Evolutionary conservation across 2,329 filamentous ascomycete genomes (phyloP).

Genomic region (Coniella vitis): DNA sequence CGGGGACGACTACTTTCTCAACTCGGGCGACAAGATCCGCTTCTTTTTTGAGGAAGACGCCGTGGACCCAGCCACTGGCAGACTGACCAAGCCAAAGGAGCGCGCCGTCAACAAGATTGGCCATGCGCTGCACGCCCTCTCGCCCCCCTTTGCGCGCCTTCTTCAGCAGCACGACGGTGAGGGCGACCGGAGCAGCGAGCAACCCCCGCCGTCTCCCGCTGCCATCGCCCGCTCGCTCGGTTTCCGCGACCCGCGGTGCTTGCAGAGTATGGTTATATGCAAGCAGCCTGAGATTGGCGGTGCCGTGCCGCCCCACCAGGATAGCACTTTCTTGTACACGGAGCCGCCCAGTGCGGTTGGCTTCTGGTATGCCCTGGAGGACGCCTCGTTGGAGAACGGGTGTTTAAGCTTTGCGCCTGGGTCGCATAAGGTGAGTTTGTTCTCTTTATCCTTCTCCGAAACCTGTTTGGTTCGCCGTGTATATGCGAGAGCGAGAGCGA

Average conservation of each 20-base stretch:
- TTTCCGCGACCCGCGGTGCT: slow-evolving; percentile 65
- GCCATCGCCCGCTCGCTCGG: slow-evolving; percentile 65
- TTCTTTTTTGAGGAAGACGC: slow-evolving; percentile 98
- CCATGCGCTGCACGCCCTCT: slow-evolving; percentile 66
- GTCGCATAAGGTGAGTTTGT: slow-evolving; percentile 50
- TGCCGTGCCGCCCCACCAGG: slow-evolving; percentile 84
- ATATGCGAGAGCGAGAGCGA: too few relatives aligned
- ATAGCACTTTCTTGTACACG: slow-evolving; percentile 89
- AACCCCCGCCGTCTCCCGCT: slow-evolving; percentile 36
- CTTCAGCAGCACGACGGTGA: slow-evolving; percentile 40
- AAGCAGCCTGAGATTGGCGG: slow-evolving; percentile 96
- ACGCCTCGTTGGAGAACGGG: slow-evolving; percentile 79
- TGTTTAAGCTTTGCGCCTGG: slow-evolving; percentile 82
- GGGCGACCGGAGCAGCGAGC: slow-evolving; percentile 20
- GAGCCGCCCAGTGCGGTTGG: slow-evolving; percentile 82
- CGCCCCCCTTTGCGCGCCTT: slow-evolving; percentile 56
- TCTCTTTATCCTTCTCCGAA: too few relatives aligned
- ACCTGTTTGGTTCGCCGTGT: too few relatives aligned
- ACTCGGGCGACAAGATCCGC: slow-evolving; percentile 81
- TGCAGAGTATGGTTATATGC: slow-evolving; percentile 98
- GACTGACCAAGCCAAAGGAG: slow-evolving; percentile 70
- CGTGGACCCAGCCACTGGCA: slow-evolving; percentile 54
- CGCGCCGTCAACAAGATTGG: slow-evolving; percentile 86
- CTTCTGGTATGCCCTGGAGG: slow-evolving; percentile 96
- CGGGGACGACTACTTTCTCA: slow-evolving; percentile 90